phyloP scores from a whole-genome alignment of 306 rosid species.

The Crotalaria pallida region DNA sequence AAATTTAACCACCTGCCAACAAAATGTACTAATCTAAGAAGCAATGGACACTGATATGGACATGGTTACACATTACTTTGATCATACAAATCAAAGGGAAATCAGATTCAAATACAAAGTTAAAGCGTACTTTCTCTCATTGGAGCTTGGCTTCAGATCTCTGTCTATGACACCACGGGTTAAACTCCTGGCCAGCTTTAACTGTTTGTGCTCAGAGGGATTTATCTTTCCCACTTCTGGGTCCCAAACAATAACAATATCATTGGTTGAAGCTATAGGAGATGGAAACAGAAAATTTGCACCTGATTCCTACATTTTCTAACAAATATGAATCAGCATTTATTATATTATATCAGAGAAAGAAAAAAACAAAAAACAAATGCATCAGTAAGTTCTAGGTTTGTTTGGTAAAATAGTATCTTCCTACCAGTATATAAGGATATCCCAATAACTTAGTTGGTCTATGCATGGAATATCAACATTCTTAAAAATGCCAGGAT shows the following conservation, averaged over 20 bases:
- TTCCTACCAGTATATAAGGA: neutral
- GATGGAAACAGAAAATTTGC: constrained; percentile 90
- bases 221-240: constrained; percentile 89
- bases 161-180: constrained; percentile 96
- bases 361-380: neutral
- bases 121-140: constrained; percentile 84
- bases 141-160: constrained; percentile 90
- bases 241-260: constrained; percentile 89
- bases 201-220: constrained; percentile 97
- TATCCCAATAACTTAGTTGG: neutral
- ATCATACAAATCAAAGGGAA: constrained; percentile 7
- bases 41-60: neutral
- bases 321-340: constrained; percentile 26
- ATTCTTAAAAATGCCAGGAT: constrained; percentile 5
- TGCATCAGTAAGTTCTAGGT: constrained; percentile 5
- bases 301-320: constrained; percentile 83
- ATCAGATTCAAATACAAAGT: constrained; percentile 13
- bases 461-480: neutral
- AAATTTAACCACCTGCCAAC: neutral
- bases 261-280: constrained; percentile 88
- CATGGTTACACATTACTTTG: neutral
- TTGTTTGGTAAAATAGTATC: constrained; percentile 1
- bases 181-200: constrained; percentile 92
- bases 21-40: constrained; percentile 12
- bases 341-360: neutral